phyloP scores from a whole-genome alignment of 208 protist species.

The Trichomonas vaginalis region DNA sequence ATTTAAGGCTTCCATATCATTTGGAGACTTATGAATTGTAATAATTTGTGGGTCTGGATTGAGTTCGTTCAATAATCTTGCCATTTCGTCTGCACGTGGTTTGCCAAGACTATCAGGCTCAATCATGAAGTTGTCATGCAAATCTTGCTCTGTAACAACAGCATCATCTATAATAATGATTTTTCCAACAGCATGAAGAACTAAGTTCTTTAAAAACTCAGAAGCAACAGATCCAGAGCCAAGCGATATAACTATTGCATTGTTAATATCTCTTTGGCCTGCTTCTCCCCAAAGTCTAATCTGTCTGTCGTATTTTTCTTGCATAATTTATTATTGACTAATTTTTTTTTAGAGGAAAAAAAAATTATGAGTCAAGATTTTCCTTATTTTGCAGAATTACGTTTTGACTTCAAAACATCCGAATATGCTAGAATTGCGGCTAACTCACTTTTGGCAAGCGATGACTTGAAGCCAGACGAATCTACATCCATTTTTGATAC shows the following conservation, averaged over 20 bases:
- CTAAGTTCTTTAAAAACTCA: neutral
- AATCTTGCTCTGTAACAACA: neutral
- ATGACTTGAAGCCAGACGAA: constrained; percentile 7
- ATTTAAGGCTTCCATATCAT: neutral
- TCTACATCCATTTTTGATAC: neutral
- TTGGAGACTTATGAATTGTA: neutral
- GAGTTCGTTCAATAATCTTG: neutral
- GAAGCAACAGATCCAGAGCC: neutral
- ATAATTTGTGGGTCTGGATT: neutral
- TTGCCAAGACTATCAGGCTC: neutral
- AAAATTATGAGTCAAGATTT: neutral
- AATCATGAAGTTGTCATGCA: neutral
- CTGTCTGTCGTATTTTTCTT: neutral
- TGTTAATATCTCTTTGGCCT: neutral
- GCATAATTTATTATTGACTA: neutral
- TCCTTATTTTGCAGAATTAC: neutral
- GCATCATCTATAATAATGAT: neutral
- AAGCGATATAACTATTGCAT: neutral
- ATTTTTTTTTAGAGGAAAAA: neutral
- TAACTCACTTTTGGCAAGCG: neutral
- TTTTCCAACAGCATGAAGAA: neutral
- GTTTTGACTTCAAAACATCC: neutral
- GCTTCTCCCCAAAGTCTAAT: neutral
- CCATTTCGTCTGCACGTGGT: neutral
- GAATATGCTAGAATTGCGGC: neutral